Base-by-base conservation (phyloP, 1,139 yeast genomes). In the Nematodospora anomalae region DNA sequence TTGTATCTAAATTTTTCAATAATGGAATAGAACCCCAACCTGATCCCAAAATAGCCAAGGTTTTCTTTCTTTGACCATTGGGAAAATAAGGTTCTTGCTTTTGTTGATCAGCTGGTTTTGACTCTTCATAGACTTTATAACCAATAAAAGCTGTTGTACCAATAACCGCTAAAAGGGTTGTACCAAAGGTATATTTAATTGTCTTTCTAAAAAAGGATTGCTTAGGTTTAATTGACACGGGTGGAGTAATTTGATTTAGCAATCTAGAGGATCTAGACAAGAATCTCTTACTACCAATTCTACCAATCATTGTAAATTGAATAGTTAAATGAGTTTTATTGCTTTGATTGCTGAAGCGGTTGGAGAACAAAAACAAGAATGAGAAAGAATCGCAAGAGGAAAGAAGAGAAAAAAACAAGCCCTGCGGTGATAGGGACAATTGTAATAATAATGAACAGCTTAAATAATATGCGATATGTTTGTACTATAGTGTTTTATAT, bases 1-100 rank as follows among this genome's bases (percentile, higher is more conserved):
- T 70, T 35, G 96, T 83, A 60, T 90, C 96, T 60, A 90, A 73
- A 58, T 83, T 79, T 68, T 88, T 89, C 62, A 90, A 73, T 49
- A 89, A 67, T 3, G 92, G 79, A 36, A 85, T 80, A 11, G 95
- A 79, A 40, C 95, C 97, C 97, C 97, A 90, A 40, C 97, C 97
- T 30, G 95, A 79, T 42, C 97, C 97, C 51, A 90, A 75, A 47
- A 90, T 80, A 38, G 90, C 95, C 55, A 90, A 67, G 30, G 90
- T 88, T 70, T 90, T 90, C 74, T 86, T 87, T 58, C 83, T 79
- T 42, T 86, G 78, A 26, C 92, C 92, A 51, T 72, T 74, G 36
- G 74, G 71, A 50, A 80, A 78, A 26, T 70, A 61, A n/a, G 80
- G 76, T 8, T 78, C 64, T 57, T 80, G 84, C 42, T 64, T 63